Conservation (phyloP, 1,139 yeast genomes). For the Taiozyma sp. region DNA sequence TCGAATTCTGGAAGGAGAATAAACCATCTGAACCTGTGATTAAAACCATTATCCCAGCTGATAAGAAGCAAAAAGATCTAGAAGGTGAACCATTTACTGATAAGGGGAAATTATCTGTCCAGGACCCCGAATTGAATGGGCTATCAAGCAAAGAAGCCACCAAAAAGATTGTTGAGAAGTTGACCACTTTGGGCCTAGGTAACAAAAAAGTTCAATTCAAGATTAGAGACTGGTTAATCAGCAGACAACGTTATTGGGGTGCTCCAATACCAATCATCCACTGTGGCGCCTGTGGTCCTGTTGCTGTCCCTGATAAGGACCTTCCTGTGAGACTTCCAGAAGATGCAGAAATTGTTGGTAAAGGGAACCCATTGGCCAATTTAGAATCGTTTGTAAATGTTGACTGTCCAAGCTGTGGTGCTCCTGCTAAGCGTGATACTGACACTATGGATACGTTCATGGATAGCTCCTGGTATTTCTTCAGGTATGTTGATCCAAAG, state of each 20-base stretch:
- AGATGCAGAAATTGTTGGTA: constrained; percentile 41
- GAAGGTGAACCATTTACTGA: constrained; percentile 41
- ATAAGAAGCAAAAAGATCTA: background rate
- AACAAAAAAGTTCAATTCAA: constrained; percentile 47
- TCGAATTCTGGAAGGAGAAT: constrained; percentile 68
- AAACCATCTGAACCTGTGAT: constrained; percentile 40
- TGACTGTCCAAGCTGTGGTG: constrained; percentile 76
- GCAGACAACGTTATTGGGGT: constrained; percentile 97
- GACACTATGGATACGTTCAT: constrained; percentile 99
- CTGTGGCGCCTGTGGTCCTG: constrained; percentile 79
- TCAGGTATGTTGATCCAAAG: constrained; percentile 73
- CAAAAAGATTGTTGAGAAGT: constrained; percentile 35
- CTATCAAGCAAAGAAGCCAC: constrained; percentile 47
- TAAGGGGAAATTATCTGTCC: constrained; percentile 47
- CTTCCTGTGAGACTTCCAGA: constrained; percentile 79
- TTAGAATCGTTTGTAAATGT: constrained; percentile 67
- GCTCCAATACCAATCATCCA: constrained; percentile 95
- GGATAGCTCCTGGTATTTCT: constrained; percentile 96
- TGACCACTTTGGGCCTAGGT: constrained; percentile 41
- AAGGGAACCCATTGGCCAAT: constrained; percentile 68
- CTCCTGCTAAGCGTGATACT: constrained; percentile 77
- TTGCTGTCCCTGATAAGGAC: constrained; percentile 81
- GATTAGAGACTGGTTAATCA: constrained; percentile 88
- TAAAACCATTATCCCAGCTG: constrained; percentile 32
- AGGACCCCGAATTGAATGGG: constrained; percentile 49